Base-by-base conservation (phyloP, 2,329 filamentous ascomycete genomes). In the Sporothrix luriei region DNA sequence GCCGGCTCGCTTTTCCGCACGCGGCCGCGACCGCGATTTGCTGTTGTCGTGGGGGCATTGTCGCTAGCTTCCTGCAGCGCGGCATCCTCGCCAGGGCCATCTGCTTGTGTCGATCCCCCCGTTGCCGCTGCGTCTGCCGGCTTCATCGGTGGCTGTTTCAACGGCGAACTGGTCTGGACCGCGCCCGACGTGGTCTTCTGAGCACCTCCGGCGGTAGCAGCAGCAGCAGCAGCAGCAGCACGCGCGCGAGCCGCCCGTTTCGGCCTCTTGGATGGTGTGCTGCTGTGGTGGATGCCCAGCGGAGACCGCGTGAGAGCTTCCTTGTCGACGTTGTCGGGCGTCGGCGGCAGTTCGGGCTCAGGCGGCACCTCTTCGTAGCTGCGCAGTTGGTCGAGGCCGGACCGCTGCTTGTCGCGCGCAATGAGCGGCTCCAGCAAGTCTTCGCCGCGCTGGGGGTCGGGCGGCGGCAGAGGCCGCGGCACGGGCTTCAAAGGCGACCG, bases 311-410 rank as follows among this genome's bases (percentile, higher is more conserved):
- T 84, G 38, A 86, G 81, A 1, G 85, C 79, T 0, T 84, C 10
- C 1, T 13, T 82, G 70, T 89, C 87, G 1, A 79, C 80, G 62
- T 84, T 80, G 40, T 82, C 81, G 0, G 84, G 84, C 0, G 86
- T 86, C 0, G 86, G 86, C 3, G 89, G 90, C 5, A 91, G 81
- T 62, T 90, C 87, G 1, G 88, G 88, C 74, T 91, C 88, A 82
- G 82, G n/a, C 76, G 73, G 54, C 38, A 40, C 48, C 7, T 78
- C 78, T 2, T 76, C 72, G 7, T 74, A 70, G 0, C 78, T 77
- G 0, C 79, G 72, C 1, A 78, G 77, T 6, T 76, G 78, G 21
- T 71, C 78, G n/a, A 74, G 80, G 38, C 74, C 81, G 38, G 75
- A 79, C 40, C 80, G 79, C 9, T 78, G 78, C 29, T 81, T 69